phyloP scores from a whole-genome alignment of 2,329 filamentous ascomycete genomes.

The Stachybotrys elegans region DNA sequence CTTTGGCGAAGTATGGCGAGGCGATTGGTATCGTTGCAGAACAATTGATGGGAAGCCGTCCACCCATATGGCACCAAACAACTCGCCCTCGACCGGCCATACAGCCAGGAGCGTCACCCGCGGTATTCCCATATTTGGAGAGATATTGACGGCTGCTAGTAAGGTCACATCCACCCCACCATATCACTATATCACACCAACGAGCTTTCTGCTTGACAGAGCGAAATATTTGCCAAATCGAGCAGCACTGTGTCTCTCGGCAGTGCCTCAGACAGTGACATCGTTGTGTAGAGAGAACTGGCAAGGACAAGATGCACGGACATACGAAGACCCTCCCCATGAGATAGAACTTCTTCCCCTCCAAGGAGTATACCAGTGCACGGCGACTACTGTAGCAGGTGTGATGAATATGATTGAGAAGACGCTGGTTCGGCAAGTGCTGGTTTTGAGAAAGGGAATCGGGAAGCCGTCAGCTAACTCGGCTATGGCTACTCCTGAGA shows the following conservation, averaged over 20 bases:
- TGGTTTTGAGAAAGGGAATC: conserved; percentile 70
- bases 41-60: conserved; percentile 96
- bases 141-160: conserved; percentile 98
- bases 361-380: conserved; percentile 74
- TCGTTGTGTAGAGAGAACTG: conserved; percentile 75
- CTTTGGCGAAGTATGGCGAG: conserved; percentile 89
- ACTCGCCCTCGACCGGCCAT: conserved; percentile 98
- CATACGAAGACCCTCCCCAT: conserved; percentile 84
- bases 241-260: conserved; percentile 83
- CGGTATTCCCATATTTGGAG: conserved; percentile 92
- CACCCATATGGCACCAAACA: conserved; percentile 99
- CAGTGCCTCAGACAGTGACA: conserved; percentile 76
- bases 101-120: conserved; percentile 98
- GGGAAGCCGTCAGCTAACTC: conserved; percentile 70
- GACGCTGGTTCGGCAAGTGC: conserved; percentile 69
- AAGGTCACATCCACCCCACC: conserved; percentile 77
- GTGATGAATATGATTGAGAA: conserved; percentile 76
- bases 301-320: conserved; percentile 60
- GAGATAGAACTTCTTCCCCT: conserved; percentile 76
- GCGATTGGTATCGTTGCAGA: conserved; percentile 95
- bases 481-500: conserved; percentile 74
- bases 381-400: conserved; percentile 80
- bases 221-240: conserved; percentile 80
- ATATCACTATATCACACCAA: conserved; percentile 80
- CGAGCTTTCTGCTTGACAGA: conserved; percentile 63